Conservation (phyloP, 2,329 filamentous ascomycete genomes). For the Periconia sp. region DNA sequence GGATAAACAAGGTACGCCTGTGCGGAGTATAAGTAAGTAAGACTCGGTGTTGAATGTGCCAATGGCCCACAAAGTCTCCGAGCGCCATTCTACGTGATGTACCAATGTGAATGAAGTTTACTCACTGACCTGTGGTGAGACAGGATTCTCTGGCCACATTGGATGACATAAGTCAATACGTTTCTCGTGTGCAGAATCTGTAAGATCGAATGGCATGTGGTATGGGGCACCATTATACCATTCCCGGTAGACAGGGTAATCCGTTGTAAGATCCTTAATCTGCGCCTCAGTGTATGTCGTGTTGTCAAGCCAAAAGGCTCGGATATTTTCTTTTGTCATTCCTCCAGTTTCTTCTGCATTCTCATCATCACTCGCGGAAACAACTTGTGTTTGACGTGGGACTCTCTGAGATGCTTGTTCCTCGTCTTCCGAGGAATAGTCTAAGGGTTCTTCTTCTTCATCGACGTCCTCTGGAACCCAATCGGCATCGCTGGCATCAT, state of each 20-base stretch:
- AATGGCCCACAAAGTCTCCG: too few species aligned
- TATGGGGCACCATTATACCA: background rate
- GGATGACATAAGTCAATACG: background rate
- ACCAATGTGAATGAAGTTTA: too few species aligned
- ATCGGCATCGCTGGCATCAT: background rate
- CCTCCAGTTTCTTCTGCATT: background rate
- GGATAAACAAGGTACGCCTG: background rate
- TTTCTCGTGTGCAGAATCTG: background rate
- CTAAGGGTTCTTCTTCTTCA: slow-evolving; percentile 2
- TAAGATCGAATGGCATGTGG: background rate
- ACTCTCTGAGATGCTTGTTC: background rate
- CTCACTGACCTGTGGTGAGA: too few species aligned
- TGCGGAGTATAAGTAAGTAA: too few species aligned
- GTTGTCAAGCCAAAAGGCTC: too few species aligned
- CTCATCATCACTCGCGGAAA: background rate
- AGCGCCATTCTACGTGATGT: too few species aligned
- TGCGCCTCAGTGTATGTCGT: background rate
- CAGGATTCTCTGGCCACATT: background rate
- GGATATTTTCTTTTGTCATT: too few species aligned
- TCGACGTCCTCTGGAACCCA: background rate
- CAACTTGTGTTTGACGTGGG: background rate
- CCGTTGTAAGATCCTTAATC: background rate
- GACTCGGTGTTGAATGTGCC: too few species aligned
- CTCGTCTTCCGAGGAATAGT: slow-evolving; percentile 2
- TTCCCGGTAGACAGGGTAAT: background rate